Evolutionary conservation across 192 early-diverging fungal genomes (phyloP).

Genomic region (Piromyces finnis): DNA sequence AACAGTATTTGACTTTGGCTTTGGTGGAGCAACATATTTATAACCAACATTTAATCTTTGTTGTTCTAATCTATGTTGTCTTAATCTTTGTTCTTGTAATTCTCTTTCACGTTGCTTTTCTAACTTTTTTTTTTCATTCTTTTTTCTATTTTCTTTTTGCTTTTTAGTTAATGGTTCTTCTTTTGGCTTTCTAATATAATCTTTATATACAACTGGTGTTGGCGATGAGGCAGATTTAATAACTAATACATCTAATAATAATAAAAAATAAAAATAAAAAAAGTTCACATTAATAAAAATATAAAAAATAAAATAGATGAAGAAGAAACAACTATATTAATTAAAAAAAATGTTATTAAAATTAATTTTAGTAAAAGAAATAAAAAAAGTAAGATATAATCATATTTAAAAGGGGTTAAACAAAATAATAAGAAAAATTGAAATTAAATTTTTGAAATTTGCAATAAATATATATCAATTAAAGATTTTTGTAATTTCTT

Average conservation of each 20-base stretch:
- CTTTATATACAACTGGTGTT: not conserved
- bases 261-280: not conserved
- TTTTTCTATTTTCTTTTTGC: not conserved
- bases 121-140: not conserved
- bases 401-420: too few species aligned
- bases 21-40: not conserved
- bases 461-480: too few species aligned
- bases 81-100: not conserved
- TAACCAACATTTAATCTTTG: not conserved
- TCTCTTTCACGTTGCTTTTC: not conserved
- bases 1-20: not conserved
- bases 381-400: too few species aligned
- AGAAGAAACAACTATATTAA: too few species aligned
- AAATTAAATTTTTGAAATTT: too few species aligned
- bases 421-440: too few species aligned
- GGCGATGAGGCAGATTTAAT: not conserved
- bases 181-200: not conserved
- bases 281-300: not conserved
- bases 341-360: too few species aligned
- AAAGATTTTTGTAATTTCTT: too few species aligned
- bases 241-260: not conserved
- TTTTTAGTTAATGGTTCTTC: not conserved
- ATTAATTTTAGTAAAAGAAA: too few species aligned
- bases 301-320: too few species aligned
- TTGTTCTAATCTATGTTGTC: not conserved